Evolutionary conservation across 2,329 filamentous ascomycete species (phyloP).

Genomic region (Tolypocladium pustulatum): DNA sequence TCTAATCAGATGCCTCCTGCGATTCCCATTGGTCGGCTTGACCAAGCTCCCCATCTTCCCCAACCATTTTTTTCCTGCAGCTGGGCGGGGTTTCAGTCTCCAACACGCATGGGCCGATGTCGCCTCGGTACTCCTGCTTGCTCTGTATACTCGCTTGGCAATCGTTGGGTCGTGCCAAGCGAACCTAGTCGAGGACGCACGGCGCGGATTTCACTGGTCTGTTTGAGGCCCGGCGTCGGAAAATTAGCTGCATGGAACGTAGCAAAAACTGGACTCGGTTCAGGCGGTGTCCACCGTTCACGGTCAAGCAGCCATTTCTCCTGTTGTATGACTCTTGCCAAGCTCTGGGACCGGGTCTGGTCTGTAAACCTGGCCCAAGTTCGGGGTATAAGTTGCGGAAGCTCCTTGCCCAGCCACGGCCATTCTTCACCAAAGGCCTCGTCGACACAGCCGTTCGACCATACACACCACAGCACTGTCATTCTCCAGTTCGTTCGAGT

Average conservation of each 20-base stretch:
- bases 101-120: neutral
- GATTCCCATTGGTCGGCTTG: slow-evolving; percentile 8
- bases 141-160: neutral
- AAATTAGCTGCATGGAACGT: neutral
- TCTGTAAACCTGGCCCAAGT: neutral
- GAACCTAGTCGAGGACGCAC: neutral
- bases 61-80: neutral
- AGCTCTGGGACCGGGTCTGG: neutral
- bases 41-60: neutral
- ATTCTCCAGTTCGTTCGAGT: slow-evolving; percentile 3
- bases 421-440: neutral
- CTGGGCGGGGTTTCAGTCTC: neutral
- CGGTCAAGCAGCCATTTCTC: neutral
- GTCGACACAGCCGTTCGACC: neutral
- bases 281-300: neutral
- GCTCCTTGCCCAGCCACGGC: neutral
- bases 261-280: neutral
- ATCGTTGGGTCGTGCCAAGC: neutral
- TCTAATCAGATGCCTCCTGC: slow-evolving; percentile 16
- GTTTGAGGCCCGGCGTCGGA: neutral
- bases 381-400: slow-evolving; percentile 1
- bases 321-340: neutral
- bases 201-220: neutral
- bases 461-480: neutral
- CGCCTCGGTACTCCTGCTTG: neutral